These are phyloP conservation scores for Cyclostephanos invisitatus DNA, from an alignment of 108 stramenopile genomes.

Conservation along the genomic window DNA sequence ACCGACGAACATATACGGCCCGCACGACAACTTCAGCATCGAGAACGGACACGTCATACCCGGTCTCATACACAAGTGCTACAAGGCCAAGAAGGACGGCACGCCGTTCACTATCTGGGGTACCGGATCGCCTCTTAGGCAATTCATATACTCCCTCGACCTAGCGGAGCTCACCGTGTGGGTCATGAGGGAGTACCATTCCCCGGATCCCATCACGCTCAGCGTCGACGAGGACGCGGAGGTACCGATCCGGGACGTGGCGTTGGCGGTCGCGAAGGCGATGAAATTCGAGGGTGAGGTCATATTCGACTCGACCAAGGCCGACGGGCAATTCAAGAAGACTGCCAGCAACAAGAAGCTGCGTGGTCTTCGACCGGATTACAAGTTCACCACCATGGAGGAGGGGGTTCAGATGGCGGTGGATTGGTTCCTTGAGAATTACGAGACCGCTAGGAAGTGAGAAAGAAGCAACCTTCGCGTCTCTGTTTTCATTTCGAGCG, in stretches of 20 bases:
- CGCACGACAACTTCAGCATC: slow-evolving; percentile 94
- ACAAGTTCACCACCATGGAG: slow-evolving; percentile 91
- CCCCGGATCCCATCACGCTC: slow-evolving; percentile 91
- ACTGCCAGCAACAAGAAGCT: slow-evolving; percentile 96
- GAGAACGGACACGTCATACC: slow-evolving; percentile 98
- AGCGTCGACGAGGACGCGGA: slow-evolving; percentile 93
- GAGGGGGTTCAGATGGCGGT: slow-evolving; percentile 91
- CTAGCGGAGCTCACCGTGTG: slow-evolving; percentile 96
- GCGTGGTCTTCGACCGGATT: slow-evolving; percentile 84
- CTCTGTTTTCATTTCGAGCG: no score
- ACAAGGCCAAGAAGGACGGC: slow-evolving; percentile 87
- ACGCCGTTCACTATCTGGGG: slow-evolving; percentile 98
- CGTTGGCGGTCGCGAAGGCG: slow-evolving; percentile 89
- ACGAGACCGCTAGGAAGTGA: slow-evolving; percentile 73
- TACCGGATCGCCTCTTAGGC: slow-evolving; percentile 92
- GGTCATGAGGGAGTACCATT: slow-evolving; percentile 93
- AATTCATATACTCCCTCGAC: slow-evolving; percentile 96
- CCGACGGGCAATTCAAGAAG: slow-evolving; percentile 99
- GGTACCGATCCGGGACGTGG: slow-evolving; percentile 96
- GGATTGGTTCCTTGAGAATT: slow-evolving; percentile 93
- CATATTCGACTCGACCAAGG: slow-evolving; percentile 89
- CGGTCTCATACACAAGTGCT: slow-evolving; percentile 98
- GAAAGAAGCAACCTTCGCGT: no score
- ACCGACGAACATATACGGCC: slow-evolving; percentile 98
- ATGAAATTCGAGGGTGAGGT: slow-evolving; percentile 93